Conservation (phyloP, 2,329 filamentous ascomycete genomes). For the Ophiocordyceps unilateralis region DNA sequence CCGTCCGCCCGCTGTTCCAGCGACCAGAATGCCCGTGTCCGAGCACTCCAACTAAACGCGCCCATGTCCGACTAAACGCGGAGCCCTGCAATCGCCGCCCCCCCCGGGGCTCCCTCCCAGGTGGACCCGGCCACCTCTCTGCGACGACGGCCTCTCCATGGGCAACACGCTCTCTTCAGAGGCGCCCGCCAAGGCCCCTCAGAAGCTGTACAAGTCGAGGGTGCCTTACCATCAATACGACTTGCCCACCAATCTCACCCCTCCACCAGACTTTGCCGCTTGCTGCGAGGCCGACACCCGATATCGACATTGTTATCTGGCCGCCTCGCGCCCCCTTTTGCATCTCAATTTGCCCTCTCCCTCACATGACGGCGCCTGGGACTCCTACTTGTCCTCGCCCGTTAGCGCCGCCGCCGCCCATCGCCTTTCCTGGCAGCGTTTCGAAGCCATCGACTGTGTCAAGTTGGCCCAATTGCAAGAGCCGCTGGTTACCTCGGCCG, state of each 20-base stretch:
- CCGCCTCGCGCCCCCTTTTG: conserved; percentile 7
- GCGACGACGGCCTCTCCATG: conserved; percentile 17
- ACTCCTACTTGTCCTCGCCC: not conserved
- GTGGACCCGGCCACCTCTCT: not conserved
- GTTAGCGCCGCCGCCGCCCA: not conserved
- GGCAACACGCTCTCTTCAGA: conserved; percentile 32
- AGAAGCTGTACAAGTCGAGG: conserved; percentile 35
- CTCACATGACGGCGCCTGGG: not conserved
- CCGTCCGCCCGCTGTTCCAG: not conserved
- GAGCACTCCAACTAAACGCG: not conserved
- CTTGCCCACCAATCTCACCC: conserved; percentile 19
- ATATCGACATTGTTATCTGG: conserved; percentile 15
- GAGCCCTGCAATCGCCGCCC: no score
- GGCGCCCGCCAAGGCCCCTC: conserved; percentile 20
- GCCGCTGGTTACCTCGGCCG: not conserved
- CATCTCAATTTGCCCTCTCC: not conserved
- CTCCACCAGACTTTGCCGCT: conserved; percentile 6
- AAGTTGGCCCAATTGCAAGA: not conserved
- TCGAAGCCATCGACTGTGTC: not conserved
- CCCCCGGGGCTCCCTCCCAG: not conserved
- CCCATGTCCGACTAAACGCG: not conserved
- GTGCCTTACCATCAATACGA: conserved; percentile 18
- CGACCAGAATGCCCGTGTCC: not conserved
- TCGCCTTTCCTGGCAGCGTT: not conserved
- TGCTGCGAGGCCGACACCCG: conserved; percentile 5